Evolutionary conservation across 2,329 filamentous ascomycete species (phyloP).

Genomic region (Macrophomina phaseolina): DNA sequence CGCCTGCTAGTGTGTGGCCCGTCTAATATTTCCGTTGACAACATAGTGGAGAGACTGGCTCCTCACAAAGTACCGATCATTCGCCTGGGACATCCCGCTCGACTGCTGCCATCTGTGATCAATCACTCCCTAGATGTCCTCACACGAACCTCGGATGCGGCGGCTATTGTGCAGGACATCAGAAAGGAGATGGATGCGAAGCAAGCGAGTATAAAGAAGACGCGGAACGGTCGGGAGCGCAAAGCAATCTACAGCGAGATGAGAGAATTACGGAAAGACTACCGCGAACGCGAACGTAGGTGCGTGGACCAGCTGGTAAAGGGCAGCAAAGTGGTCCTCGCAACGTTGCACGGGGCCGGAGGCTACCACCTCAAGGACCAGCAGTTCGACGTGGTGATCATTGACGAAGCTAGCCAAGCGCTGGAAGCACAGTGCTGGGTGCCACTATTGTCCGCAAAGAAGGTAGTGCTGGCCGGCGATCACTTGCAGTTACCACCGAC

Average conservation of each 20-base stretch:
- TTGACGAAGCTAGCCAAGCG: conserved; percentile 95
- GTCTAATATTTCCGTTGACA: conserved; percentile 97
- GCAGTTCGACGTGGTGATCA: conserved; percentile 89
- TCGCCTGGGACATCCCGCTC: conserved; percentile 88
- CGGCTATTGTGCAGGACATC: conserved; percentile 86
- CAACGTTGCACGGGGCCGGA: conserved; percentile 90
- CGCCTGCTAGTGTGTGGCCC: conserved; percentile 93
- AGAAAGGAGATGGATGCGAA: conserved; percentile 92
- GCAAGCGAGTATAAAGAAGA: conserved; percentile 86
- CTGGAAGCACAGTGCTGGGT: conserved; percentile 98
- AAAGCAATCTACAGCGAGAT: conserved; percentile 84
- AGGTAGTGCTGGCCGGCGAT: conserved; percentile 90
- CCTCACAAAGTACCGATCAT: conserved; percentile 86
- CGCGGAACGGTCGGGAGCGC: conserved; percentile 77
- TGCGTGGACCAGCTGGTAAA: conserved; percentile 79
- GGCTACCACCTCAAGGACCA: conserved; percentile 80
- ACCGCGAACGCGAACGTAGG: conserved; percentile 78
- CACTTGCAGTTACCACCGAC: conserved; percentile 94
- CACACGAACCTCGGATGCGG: conserved; percentile 88
- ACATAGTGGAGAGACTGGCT: conserved; percentile 90
- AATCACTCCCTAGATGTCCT: conserved; percentile 90
- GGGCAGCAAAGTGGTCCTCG: conserved; percentile 84
- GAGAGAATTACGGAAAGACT: conserved; percentile 86
- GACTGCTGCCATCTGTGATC: conserved; percentile 84
- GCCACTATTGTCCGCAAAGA: conserved; percentile 75